Evolutionary conservation across 208 protist species (phyloP).

Genomic region (Trypanosoma lewisi): DNA sequence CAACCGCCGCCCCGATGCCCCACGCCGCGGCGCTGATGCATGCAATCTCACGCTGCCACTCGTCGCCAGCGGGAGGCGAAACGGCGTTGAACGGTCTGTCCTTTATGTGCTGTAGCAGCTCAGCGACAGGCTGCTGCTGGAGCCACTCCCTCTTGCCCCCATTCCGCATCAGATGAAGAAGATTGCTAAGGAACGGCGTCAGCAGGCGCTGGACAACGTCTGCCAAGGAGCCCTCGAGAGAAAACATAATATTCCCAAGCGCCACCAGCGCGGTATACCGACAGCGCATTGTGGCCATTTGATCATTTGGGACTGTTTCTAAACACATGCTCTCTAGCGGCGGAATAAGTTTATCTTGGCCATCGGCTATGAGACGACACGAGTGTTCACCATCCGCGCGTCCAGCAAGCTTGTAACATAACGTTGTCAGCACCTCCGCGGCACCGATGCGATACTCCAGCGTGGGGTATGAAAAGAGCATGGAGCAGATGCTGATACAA

Average conservation of each 20-base stretch:
- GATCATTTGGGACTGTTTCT: conserved; percentile 21
- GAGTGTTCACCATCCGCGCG: conserved; percentile 48
- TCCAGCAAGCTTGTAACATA: conserved; percentile 55
- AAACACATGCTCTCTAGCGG: conserved; percentile 62
- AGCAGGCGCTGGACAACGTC: conserved; percentile 34
- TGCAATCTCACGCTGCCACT: conserved; percentile 31
- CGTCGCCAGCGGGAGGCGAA: conserved; percentile 29
- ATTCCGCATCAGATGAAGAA: conserved; percentile 40
- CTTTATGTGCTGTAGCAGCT: conserved; percentile 23
- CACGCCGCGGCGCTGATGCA: conserved; percentile 46
- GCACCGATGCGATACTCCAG: conserved; percentile 58
- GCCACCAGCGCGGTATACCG: conserved; percentile 63
- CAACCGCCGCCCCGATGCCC: conserved; percentile 50
- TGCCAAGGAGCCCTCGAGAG: conserved; percentile 46
- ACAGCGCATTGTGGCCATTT: conserved; percentile 32
- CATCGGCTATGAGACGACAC: conserved; percentile 59
- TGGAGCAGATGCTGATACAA: conserved; percentile 52
- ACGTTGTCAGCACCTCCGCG: conserved; percentile 54
- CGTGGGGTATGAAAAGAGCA: conserved; percentile 40
- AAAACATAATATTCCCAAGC: conserved; percentile 48
- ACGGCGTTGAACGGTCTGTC: conserved; percentile 28
- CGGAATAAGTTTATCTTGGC: conserved; percentile 52
- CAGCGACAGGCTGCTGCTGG: neutral
- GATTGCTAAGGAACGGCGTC: conserved; percentile 50
- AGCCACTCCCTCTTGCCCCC: conserved; percentile 11